phyloP scores from a whole-genome alignment of 768 basidiomycete genomes.

The Serendipita vermifera region DNA sequence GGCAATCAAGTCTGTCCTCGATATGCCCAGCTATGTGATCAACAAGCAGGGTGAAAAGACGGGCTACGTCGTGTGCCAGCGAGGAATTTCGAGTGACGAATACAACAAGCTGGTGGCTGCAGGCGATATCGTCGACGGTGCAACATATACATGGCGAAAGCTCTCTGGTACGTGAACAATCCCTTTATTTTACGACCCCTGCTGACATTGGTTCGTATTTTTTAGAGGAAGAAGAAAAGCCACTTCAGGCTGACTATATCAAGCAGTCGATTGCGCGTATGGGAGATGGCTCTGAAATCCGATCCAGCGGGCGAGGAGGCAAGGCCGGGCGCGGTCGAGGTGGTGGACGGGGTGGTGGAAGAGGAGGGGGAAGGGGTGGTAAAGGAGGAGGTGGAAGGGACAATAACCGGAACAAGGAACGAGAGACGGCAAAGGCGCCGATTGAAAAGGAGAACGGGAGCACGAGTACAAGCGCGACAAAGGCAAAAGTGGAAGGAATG shows the following conservation, averaged over 20 bases:
- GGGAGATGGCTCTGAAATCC: not conserved
- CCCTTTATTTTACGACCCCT: not conserved
- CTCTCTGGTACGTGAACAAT: not conserved
- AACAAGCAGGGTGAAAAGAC: not conserved
- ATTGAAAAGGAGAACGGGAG: too few relatives aligned
- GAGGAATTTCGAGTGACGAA: not conserved
- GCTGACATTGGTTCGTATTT: not conserved
- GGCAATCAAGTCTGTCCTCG: not conserved
- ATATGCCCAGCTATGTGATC: not conserved
- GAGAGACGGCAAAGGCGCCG: not conserved
- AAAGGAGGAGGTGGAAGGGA: not conserved
- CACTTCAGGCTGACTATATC: not conserved
- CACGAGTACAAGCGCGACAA: not conserved
- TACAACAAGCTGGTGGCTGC: not conserved
- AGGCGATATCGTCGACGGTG: not conserved
- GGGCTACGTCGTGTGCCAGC: slow-evolving; percentile 3
- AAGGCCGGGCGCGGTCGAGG: not conserved
- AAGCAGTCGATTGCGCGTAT: not conserved
- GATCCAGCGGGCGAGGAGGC: not conserved
- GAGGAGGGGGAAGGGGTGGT: not conserved
- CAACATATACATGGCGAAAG: not conserved
- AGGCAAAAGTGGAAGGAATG: not conserved
- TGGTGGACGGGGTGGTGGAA: not conserved
- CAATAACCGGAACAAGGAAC: not conserved
- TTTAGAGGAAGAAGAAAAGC: slow-evolving; percentile 1